Evolutionary conservation across 371 early-diverging fungal species (phyloP), one percentile per base, ranked within the genome.

Genomic region (Funneliformis caledonium): DNA sequence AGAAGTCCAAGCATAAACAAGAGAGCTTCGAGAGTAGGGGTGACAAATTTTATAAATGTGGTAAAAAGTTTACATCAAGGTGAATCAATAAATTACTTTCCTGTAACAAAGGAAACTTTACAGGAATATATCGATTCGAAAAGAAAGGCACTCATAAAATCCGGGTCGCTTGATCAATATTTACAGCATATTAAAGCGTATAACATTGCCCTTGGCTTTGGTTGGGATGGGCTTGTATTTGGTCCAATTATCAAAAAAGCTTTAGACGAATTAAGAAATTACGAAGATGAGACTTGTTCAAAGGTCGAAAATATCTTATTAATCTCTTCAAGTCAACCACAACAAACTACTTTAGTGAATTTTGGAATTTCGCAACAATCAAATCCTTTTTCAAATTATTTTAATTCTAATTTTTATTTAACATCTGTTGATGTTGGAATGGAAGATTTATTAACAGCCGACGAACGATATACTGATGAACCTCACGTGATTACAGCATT

Each of bases 171-270:
- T 12, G 80, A 72, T 70, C 72, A 79, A 79, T 79, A 79, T 79
- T 67, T 79, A 70, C 80, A 79, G 70, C 80, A 79, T 26, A 79
- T 79, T 11, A 72, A 79, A 79, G 80, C 80, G 10, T 79, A 70
- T 70, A 79, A 79, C 31, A 69, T 79, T 70, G 59, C 80, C 3
- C 60, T 79, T 5, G 80, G 72, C 7, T 79, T 70, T 43, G 72
- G 80, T 33, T 70, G 72, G 72, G 43, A 79, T 37, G 80, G 80
- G 0, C 37, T 26, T 5, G 22, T 79, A 5, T 60, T 70, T 1
- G 80, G 72, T 69, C 80, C 72, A 9, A 79, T 79, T 9, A 79
- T 79, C 50, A 79, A 79, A 52, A 68, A 70, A 70, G 80, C 70
- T 19, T 79, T 70, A 19, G 80, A 79, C 47, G 80, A 79, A 70